Evolutionary conservation across 495 filamentous ascomycete genomes (phyloP), one percentile per base, ranked within the genome.

Genomic region (Pseudomonodictys pantanalensis): DNA sequence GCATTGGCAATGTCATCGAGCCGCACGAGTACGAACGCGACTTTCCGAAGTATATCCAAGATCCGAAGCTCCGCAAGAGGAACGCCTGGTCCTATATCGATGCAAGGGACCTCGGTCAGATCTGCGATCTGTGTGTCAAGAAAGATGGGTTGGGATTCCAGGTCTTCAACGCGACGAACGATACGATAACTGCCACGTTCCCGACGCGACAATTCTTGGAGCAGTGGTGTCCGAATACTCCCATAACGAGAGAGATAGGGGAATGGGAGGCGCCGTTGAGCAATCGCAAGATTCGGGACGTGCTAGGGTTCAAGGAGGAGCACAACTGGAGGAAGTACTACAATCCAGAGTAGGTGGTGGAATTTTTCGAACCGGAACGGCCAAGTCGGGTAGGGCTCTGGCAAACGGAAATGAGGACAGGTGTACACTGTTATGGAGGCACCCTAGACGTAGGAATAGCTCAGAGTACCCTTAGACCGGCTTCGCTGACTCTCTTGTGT

Each of bases 71-170:
- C 7, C 70, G 80, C 62, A 81, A 78, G 60, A 65, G 76, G 3
- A 81, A 83, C 68, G 83, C 78, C 0, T 86, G 83, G 83, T 73
- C 72, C 20, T 86, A 86, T 56, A 80, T 79, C 28, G 82, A 86
- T 71, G 77, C 83, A 1, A 68, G 81, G 6, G 82, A 85, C 56
- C 61, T 86, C 18, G 83, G 81, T 2, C 76, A 80, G 68, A 84
- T 86, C 52, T 83, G 78, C 63, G 73, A 82, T 60, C 64, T 79
- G 20, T 72, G 47, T 44, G 35, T 65, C 12, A 49, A 56, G 51
- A 56, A 33, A 41, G 50, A 60, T 51, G 56, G 78, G 0, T 61
- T 84, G 12, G 81, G 80, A 1, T 84, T 83, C 52, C 79, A 84
- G 64, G 69, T 83, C 0, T 84, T 86, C 72, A 85, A 85, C 66